Evolutionary conservation across 768 basidiomycete genomes (phyloP).

Genomic region (Leccinum truebloodii): DNA sequence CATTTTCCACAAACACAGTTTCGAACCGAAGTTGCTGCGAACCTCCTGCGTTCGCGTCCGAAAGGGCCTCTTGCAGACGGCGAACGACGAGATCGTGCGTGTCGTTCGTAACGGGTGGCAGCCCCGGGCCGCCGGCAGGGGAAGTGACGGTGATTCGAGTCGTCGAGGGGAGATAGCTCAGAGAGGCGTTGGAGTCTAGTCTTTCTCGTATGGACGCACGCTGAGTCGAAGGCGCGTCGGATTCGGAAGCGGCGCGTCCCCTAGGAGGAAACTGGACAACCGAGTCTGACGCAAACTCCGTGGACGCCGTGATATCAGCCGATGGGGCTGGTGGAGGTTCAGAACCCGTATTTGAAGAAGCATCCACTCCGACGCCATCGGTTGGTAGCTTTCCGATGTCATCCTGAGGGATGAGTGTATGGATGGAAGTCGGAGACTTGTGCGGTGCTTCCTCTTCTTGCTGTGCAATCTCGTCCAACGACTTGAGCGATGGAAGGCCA

Average conservation of each 20-base stretch:
- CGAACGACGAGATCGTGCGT: slow-evolving; percentile 46
- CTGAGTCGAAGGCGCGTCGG: slow-evolving; percentile 20
- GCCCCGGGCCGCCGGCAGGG: slow-evolving; percentile 34
- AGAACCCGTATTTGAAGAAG: neutral
- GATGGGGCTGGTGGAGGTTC: slow-evolving; percentile 1
- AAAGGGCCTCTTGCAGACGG: slow-evolving; percentile 61
- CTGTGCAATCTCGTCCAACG: slow-evolving; percentile 47
- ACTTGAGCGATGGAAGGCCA: slow-evolving; percentile 47
- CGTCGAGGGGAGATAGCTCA: slow-evolving; percentile 17
- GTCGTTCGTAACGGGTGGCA: slow-evolving; percentile 33
- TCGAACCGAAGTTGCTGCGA: slow-evolving; percentile 69
- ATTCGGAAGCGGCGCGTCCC: slow-evolving; percentile 36
- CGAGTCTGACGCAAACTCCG: slow-evolving; percentile 17
- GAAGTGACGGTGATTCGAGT: slow-evolving; percentile 49
- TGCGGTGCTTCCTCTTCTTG: slow-evolving; percentile 37
- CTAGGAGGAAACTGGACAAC: slow-evolving; percentile 16
- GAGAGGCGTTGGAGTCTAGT: slow-evolving; percentile 28
- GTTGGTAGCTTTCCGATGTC: neutral
- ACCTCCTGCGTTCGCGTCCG: slow-evolving; percentile 59
- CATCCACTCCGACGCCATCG: neutral
- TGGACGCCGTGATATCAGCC: slow-evolving; percentile 7
- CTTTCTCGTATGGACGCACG: slow-evolving; percentile 19
- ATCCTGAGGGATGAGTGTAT: slow-evolving; percentile 15
- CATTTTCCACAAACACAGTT: slow-evolving; percentile 66
- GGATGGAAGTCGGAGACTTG: slow-evolving; percentile 24